phyloP scores from a whole-genome alignment of 1,284 basidiomycete genomes.

The Cryptococcus sp. region DNA sequence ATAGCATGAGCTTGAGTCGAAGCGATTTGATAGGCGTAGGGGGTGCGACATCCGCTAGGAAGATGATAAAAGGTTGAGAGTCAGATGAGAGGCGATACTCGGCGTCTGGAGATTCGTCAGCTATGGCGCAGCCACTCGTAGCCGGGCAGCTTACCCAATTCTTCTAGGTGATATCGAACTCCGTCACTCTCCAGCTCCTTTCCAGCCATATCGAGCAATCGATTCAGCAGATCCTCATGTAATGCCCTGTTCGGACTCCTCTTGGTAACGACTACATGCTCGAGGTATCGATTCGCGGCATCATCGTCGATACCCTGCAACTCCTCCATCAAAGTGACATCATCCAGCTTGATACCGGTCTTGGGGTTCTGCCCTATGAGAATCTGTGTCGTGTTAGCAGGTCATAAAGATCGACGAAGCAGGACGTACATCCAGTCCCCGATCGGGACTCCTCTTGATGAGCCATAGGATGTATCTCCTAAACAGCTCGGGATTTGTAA shows the following conservation, averaged over 20 bases:
- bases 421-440: conserved; percentile 62
- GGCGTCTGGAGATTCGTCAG: conserved; percentile 22
- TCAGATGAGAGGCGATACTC: conserved; percentile 39
- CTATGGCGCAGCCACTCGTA: not conserved
- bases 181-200: conserved; percentile 38
- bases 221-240: conserved; percentile 33
- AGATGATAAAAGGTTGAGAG: conserved; percentile 36
- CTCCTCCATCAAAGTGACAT: conserved; percentile 39
- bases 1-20: conserved; percentile 69
- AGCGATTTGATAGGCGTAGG: conserved; percentile 66
- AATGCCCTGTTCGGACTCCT: conserved; percentile 51
- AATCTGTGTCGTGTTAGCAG: conserved; percentile 37
- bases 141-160: conserved; percentile 33
- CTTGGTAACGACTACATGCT: conserved; percentile 69
- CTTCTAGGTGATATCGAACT: conserved; percentile 45
- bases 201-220: conserved; percentile 29
- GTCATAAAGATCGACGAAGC: not conserved
- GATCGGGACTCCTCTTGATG: conserved; percentile 61
- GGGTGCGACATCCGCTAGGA: conserved; percentile 51
- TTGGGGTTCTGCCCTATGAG: conserved; percentile 50
- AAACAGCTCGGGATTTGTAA: conserved; percentile 59
- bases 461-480: conserved; percentile 79
- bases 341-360: conserved; percentile 55
- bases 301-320: conserved; percentile 42
- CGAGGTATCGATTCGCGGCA: conserved; percentile 67